Percentiles rank a stretch among this genome's conserved stretches.
Conservation (phyloP, 2,329 filamentous ascomycete species). For the Nemania sp. region DNA sequence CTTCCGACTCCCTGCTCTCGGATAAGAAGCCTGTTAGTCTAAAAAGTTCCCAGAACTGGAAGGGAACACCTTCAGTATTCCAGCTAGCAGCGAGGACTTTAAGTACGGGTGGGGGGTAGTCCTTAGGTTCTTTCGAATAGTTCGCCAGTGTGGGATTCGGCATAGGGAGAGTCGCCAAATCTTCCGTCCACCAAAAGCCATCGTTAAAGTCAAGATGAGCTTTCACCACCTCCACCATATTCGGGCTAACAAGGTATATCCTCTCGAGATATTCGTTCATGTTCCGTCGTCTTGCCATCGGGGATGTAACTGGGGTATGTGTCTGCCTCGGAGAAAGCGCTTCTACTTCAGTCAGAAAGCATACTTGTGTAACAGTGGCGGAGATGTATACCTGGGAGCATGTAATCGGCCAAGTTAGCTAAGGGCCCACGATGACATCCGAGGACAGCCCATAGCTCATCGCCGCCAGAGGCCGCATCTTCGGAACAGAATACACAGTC, state of each 20-base stretch:
- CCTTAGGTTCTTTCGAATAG: slow-evolving; percentile 45
- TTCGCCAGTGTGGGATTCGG: slow-evolving; percentile 44
- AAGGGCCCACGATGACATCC: slow-evolving; percentile 57
- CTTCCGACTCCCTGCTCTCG: slow-evolving; percentile 52
- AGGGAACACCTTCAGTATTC: slow-evolving; percentile 53
- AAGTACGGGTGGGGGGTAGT: slow-evolving; percentile 53
- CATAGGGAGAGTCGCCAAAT: slow-evolving; percentile 47
- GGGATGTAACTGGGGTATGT: slow-evolving; percentile 55
- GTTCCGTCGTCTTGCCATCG: slow-evolving; percentile 51
- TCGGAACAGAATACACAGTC: slow-evolving; percentile 53
- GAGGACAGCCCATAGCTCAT: slow-evolving; percentile 52
- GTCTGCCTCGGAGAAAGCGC: slow-evolving; percentile 52
- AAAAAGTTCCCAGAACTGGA: slow-evolving; percentile 57
- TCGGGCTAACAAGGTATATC: slow-evolving; percentile 48
- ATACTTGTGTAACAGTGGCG: neutral
- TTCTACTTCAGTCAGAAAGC: slow-evolving; percentile 41
- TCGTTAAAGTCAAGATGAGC: slow-evolving; percentile 57
- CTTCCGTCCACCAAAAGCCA: slow-evolving; percentile 61
- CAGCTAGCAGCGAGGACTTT: slow-evolving; percentile 55
- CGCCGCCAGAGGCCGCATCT: slow-evolving; percentile 41
- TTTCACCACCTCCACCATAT: slow-evolving; percentile 47
- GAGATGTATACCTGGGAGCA: slow-evolving; percentile 51
- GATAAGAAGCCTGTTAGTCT: slow-evolving; percentile 55
- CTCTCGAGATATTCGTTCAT: slow-evolving; percentile 57
- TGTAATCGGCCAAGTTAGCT: slow-evolving; percentile 50